phyloP scores from a whole-genome alignment of 805 yeast genomes.

The Hanseniaspora valbyensis region DNA sequence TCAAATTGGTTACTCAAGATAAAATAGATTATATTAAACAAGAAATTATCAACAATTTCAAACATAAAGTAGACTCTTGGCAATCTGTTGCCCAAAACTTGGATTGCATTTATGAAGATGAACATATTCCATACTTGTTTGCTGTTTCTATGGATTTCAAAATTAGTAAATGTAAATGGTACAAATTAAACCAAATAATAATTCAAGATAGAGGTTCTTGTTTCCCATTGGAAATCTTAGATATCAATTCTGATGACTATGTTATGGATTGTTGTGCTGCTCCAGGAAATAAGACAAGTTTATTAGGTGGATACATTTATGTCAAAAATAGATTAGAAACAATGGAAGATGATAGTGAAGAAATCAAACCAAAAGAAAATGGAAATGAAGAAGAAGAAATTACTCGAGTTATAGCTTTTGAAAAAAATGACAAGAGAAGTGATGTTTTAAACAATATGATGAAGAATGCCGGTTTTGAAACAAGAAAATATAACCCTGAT shows the following conservation, averaged over 20 bases:
- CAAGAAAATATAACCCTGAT: slow-evolving; percentile 17
- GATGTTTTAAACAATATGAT: slow-evolving; percentile 66
- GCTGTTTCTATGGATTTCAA: slow-evolving; percentile 73
- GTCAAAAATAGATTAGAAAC: slow-evolving; percentile 23
- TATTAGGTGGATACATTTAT: slow-evolving; percentile 56
- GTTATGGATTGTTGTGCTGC: slow-evolving; percentile 95
- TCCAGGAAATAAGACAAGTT: slow-evolving; percentile 97
- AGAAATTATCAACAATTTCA: slow-evolving; percentile 30
- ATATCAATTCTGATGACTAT: slow-evolving; percentile 47
- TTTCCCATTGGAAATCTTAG: slow-evolving; percentile 79
- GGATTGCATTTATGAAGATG: slow-evolving; percentile 63
- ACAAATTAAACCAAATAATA: slow-evolving; percentile 65
- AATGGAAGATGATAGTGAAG: slow-evolving; percentile 13
- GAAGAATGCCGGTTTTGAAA: slow-evolving; percentile 55
- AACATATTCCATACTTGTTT: slow-evolving; percentile 59
- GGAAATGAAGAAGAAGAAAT: slow-evolving; percentile 22
- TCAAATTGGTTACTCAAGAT: slow-evolving; percentile 34
- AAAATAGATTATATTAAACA: slow-evolving; percentile 23
- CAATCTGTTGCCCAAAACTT: slow-evolving; percentile 31
- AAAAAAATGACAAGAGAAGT: slow-evolving; percentile 66
- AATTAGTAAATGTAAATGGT: slow-evolving; percentile 56
- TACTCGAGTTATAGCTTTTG: slow-evolving; percentile 63
- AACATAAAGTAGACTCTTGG: slow-evolving; percentile 36
- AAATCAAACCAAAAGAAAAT: too few relatives aligned
- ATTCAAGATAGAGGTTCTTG: slow-evolving; percentile 96